Evolutionary conservation across 805 yeast species (phyloP), one percentile per base, ranked within the genome.

Genomic region (Candida khao-thaluensis): DNA sequence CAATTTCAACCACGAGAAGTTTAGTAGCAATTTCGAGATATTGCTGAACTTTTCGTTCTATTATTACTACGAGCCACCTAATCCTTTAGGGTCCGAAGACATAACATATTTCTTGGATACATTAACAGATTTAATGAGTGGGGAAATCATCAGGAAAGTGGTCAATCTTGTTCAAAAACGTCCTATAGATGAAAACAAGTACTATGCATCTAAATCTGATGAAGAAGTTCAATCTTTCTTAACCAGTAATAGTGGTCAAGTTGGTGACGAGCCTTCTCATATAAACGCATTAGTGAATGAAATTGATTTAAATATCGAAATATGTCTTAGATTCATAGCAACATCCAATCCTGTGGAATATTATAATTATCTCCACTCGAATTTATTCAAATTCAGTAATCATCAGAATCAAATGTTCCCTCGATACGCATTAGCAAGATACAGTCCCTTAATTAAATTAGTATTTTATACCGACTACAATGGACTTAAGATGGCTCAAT

Each of bases 271-370:
- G n/a, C n/a, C n/a, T n/a, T n/a, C n/a, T n/a, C n/a, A 26, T n/a
- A 23, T 17, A 2, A 34, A 35, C 18, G 7, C n/a, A n/a, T 28
- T 37, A 6, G 37, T 47, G 2, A 47, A 47, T 9, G 65, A 62
- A 22, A 63, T 69, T 29, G 73, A 69, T 48, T 37, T 40, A n/a
- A 50, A 59, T 38, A 45, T 61, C 12, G 64, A 59, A 43, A 41
- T 56, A 10, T 51, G 62, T 15, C 47, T 66, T 29, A 54, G 64
- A 31, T 68, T 54, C 38, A 42, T 69, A 9, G 67, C 72, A 1
- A 55, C 64, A 1, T 55, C 73, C 3, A 64, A 65, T 43, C 66
- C 73, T 1, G 36, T 33, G 2, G 57, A 57, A 4, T 68, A 64
- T 43, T 59, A 52, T 38, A 42, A 44, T 18, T 67, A 53, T 38